Percentiles rank a stretch among this genome's conserved stretches.
Conservation (phyloP, 768 basidiomycete genomes). For the Amanita polypyramis region DNA sequence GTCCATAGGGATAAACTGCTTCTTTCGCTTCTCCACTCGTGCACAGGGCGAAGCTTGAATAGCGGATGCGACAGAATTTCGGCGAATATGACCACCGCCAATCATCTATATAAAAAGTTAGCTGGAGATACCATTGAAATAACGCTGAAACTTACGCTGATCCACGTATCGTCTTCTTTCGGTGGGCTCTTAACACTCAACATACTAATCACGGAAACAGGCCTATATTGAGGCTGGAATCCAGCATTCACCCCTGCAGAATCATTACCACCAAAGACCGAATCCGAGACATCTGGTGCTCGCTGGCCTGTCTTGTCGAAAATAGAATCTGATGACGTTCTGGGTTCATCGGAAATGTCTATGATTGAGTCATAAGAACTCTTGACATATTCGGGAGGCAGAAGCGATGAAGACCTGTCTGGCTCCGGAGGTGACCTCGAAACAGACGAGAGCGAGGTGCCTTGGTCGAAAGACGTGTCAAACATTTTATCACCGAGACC, state of each 20-base stretch:
- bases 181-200: constrained; percentile 18
- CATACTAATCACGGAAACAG: constrained; percentile 53
- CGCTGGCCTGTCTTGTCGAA: constrained; percentile 54
- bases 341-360: constrained; percentile 33
- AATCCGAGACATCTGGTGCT: constrained; percentile 43
- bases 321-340: constrained; percentile 35
- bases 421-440: constrained; percentile 49
- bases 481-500: constrained; percentile 87
- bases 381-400: constrained; percentile 12
- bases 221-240: constrained; percentile 49
- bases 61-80: constrained; percentile 53
- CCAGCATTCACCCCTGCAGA: constrained; percentile 21
- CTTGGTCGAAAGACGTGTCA: constrained; percentile 39
- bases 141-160: constrained; percentile 39
- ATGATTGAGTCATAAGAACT: constrained; percentile 57
- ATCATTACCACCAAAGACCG: constrained; percentile 48
- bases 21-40: constrained; percentile 34
- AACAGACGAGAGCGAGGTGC: constrained; percentile 49
- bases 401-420: constrained; percentile 12
- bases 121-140: not conserved
- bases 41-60: constrained; percentile 66
- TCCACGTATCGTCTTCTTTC: constrained; percentile 72
- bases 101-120: constrained; percentile 75
- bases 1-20: too few species aligned
- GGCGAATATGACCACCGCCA: constrained; percentile 65